These are phyloP conservation scores for Mortierella hygrophila DNA, from an alignment of 192 early-diverging fungal genomes.

Conservation along the genomic window DNA sequence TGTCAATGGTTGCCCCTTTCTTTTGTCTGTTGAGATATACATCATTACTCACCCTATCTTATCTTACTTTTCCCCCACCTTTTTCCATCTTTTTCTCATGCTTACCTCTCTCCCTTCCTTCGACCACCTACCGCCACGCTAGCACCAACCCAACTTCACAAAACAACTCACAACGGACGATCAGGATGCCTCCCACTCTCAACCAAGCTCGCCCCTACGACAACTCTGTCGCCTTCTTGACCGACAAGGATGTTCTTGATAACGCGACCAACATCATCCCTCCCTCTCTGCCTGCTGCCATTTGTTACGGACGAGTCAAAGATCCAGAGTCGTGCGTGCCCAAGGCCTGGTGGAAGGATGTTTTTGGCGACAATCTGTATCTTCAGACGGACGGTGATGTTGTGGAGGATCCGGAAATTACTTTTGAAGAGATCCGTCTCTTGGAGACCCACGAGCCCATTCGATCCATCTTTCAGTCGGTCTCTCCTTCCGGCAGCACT, in stretches of 20 bases:
- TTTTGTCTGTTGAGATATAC: background rate
- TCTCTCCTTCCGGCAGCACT: background rate
- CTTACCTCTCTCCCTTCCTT: background rate
- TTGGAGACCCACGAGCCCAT: conserved; percentile 45
- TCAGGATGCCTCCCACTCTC: conserved; percentile 3
- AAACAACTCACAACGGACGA: background rate
- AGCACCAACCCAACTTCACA: background rate
- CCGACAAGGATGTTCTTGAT: conserved; percentile 29
- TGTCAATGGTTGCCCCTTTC: background rate
- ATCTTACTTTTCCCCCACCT: background rate
- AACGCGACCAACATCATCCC: background rate
- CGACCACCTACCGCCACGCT: background rate
- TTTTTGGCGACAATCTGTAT: conserved; percentile 71
- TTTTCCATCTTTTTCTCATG: background rate
- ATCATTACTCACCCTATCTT: background rate
- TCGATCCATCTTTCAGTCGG: background rate
- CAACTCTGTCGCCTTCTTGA: conserved; percentile 23
- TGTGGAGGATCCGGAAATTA: conserved; percentile 76
- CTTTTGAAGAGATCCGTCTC: conserved; percentile 65
- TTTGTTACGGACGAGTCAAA: conserved; percentile 60
- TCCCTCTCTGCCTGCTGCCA: background rate
- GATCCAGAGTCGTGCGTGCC: conserved; percentile 67
- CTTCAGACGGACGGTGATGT: conserved; percentile 79
- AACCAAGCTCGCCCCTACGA: conserved; percentile 19
- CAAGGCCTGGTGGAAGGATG: conserved; percentile 69